Base-by-base conservation (phyloP, 306 rosid species). In the Gynostemma pentaphyllum region DNA sequence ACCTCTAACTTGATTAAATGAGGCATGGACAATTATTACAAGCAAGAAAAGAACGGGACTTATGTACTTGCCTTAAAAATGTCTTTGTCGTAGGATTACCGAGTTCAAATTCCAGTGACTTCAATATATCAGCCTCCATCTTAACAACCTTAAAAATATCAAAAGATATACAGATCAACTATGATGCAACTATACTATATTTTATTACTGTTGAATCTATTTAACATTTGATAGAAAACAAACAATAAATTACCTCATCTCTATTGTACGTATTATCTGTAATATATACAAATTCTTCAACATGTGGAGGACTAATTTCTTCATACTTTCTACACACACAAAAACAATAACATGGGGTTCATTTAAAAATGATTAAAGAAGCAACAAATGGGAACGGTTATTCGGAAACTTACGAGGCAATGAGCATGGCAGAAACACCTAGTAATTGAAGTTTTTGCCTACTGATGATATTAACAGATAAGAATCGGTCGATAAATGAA, bases 71-170 rank as follows among this genome's bases (percentile, higher is more conserved):
- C 99, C 97, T 86, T 68, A 94, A 65, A 64, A 88, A 94, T 13
- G 94, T 81, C 76, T 73, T 74, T 24, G 75, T 78, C 0, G 95
- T 94, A 7, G 99, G 99, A 69, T 77, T 83, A 7, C 99, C 96
- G 82, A 94, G 60, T 78, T 86, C 97, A 76, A 88, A 94, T 23
- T 78, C 85, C 74, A 94, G 72, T 10, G 88, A 30, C 67, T 78
- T 80, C 11, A 92, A 85, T 61, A 94, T 49, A 5, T 86, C 90
- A 72, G 87, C 94, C 66, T 88, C 99, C 96, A 88, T 88, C 27
- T 66, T 62, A 65, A 88, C 78, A 68, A 94, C 81, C 99, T 92
- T 67, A 23, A 52, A 4, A 39, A 26, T 11, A 29, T 40, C 22
- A 13, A 22, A 62, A 70, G 28, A 48, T 18, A 61, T 61, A n/a